These are phyloP conservation scores for Geopyxis carbonaria DNA, from an alignment of 495 filamentous ascomycete species.

Conservation along the genomic window DNA sequence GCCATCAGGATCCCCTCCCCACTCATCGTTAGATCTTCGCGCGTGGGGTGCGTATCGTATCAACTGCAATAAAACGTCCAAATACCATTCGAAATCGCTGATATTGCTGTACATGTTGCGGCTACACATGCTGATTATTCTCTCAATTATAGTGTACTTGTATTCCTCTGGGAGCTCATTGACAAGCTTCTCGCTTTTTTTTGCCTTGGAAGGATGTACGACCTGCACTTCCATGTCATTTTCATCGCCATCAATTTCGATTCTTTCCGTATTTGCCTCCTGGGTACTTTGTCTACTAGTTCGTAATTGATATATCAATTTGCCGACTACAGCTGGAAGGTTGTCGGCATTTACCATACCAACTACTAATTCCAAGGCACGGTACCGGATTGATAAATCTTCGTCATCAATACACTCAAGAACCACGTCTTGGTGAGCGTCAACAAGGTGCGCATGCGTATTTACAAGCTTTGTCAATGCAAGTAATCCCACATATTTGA, in stretches of 20 bases:
- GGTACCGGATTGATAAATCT: constrained; percentile 89
- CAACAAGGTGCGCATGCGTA: constrained; percentile 72
- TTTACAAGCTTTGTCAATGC: constrained; percentile 87
- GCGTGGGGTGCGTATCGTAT: constrained; percentile 46
- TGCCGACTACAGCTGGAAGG: constrained; percentile 63
- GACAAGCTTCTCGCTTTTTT: constrained; percentile 7
- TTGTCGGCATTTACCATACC: constrained; percentile 82
- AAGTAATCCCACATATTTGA: constrained; percentile 92
- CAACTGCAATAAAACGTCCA: constrained; percentile 65
- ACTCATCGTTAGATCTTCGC: constrained; percentile 7
- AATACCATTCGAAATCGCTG: constrained; percentile 91
- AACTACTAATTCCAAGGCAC: constrained; percentile 76
- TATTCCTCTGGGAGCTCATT: constrained; percentile 60
- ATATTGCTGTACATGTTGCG: constrained; percentile 71
- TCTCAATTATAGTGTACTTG: constrained; percentile 53
- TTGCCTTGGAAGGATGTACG: constrained; percentile 11
- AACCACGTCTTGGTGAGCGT: constrained; percentile 85
- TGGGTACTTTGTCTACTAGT: constrained; percentile 31
- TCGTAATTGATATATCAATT: constrained; percentile 67
- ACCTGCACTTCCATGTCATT: constrained; percentile 23
- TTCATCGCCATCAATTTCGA: constrained; percentile 26
- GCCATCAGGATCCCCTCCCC: constrained; percentile 11
- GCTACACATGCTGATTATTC: constrained; percentile 82
- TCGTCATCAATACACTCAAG: constrained; percentile 86
- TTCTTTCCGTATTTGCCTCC: constrained; percentile 41